phyloP scores from a whole-genome alignment of 805 yeast genomes.

The Candida germanica region DNA sequence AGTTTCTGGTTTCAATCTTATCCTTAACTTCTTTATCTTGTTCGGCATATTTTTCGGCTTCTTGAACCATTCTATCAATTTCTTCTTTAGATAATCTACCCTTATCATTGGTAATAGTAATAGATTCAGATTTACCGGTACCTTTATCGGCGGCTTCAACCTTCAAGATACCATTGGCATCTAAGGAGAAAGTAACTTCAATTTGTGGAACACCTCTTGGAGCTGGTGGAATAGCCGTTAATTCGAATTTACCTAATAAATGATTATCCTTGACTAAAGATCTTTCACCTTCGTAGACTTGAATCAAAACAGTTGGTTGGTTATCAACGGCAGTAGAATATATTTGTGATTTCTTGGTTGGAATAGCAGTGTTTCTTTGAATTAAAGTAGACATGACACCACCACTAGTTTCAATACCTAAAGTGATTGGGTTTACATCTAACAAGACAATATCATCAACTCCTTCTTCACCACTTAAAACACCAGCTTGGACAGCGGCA shows the following conservation, averaged over 20 bases:
- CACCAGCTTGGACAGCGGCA: conserved; percentile 99
- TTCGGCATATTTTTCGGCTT: conserved; percentile 83
- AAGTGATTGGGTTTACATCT: conserved; percentile 97
- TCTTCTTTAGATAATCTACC: conserved; percentile 97
- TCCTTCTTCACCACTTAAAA: conserved; percentile 93
- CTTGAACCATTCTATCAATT: conserved; percentile 97
- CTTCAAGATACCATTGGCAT: conserved; percentile 99
- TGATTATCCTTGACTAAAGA: conserved; percentile 98
- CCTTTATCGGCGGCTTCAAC: conserved; percentile 98
- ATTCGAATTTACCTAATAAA: conserved; percentile 96
- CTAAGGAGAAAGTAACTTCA: conserved; percentile 98
- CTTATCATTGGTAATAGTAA: conserved; percentile 97
- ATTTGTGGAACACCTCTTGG: conserved; percentile 99
- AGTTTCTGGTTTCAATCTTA: conserved; percentile 42
- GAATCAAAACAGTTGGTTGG: conserved; percentile 98
- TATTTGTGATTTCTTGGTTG: conserved; percentile 98
- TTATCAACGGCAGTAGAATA: conserved; percentile 98
- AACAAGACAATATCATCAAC: conserved; percentile 92
- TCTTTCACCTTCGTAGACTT: conserved; percentile 99
- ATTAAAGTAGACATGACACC: conserved; percentile 98
- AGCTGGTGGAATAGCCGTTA: conserved; percentile 96
- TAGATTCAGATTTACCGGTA: conserved; percentile 97
- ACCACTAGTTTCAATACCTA: conserved; percentile 99
- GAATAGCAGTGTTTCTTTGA: conserved; percentile 99
- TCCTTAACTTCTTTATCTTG: conserved; percentile 45